phyloP scores from a whole-genome alignment of 495 filamentous ascomycete genomes.

The Annulohypoxylon nitens region DNA sequence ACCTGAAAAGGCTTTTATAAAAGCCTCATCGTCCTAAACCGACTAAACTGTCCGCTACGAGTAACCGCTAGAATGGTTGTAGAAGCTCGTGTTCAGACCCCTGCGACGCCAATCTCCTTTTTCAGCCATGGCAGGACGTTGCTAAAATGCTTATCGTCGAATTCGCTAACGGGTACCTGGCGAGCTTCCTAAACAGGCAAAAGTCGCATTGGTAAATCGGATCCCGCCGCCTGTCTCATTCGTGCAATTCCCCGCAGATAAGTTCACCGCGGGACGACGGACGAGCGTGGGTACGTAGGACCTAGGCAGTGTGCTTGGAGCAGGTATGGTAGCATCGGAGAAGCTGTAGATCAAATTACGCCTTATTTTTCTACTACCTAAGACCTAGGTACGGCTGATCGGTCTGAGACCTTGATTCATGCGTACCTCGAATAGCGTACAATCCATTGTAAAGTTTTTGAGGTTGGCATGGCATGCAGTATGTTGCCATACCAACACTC shows the following conservation, averaged over 20 bases:
- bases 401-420: background rate
- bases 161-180: conserved; percentile 24
- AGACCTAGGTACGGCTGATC: conserved; percentile 7
- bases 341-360: conserved; percentile 12
- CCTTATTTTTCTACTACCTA: conserved; percentile 4
- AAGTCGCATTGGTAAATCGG: conserved; percentile 9
- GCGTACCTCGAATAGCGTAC: background rate
- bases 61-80: conserved; percentile 5
- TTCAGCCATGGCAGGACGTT: background rate
- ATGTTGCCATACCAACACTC: conserved; percentile 4
- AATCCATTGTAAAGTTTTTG: background rate
- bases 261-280: conserved; percentile 18
- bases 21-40: background rate
- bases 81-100: conserved; percentile 5
- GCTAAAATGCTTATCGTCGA: conserved; percentile 18
- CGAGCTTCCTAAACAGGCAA: conserved; percentile 40
- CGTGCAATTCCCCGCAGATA: conserved; percentile 39
- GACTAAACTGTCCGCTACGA: background rate
- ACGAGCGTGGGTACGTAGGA: background rate
- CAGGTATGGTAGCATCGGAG: background rate
- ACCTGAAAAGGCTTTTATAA: background rate
- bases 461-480: background rate
- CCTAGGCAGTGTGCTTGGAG: background rate
- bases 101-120: background rate
- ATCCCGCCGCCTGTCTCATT: conserved; percentile 12